Evolutionary conservation across 805 yeast species (phyloP), one percentile per base, ranked within the genome.

Genomic region (Tetrapisispora phaffii): DNA sequence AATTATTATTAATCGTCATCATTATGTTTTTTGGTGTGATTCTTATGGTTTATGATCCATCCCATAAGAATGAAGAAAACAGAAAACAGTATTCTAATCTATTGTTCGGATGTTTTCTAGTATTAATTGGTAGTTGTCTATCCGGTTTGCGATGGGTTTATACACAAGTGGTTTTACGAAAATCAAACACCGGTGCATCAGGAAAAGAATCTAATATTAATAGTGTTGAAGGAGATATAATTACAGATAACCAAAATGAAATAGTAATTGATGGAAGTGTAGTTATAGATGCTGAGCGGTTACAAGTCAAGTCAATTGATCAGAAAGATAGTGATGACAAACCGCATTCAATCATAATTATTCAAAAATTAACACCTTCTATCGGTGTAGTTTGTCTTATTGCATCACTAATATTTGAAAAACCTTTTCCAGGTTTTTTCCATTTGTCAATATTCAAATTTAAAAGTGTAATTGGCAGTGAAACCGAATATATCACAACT

Each of bases 101-200:
- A 24, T 44, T 62, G 26, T 48, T 81, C 1, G 97, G 98, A 1
- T 78, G 87, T 20, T 44, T 78, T 1, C 66, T 88, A 23, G 97
- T 90, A 1, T 66, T 93, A 24, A 66, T 75, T 1, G 89, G 96
- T 4, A 78, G 95, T 2, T 74, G 83, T 59, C 74, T 87, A 67
- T 81, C 93, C 15, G 98, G 98, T 0, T 68, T 93, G 42, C 75
- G 98, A 50, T 93, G 98, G 98, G 90, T 95, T 1, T 76, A 89
- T 49, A 88, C 97, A 1, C 97, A 93, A 59, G 62, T 93, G 20
- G 71, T 90, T 31, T 67, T 93, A 41, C 82, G 75, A 52, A 28
- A 34, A 36, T 39, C 39, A 12, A 12, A 28, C 13, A 8, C 23
- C 21, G 20, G 17, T 4, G 7, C 41, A 24, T 23, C 32, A 37